These are phyloP conservation scores for Polytrichum commune DNA, from an alignment of 225 moss, liverwort and hornwort genomes.

Conservation along the genomic window DNA sequence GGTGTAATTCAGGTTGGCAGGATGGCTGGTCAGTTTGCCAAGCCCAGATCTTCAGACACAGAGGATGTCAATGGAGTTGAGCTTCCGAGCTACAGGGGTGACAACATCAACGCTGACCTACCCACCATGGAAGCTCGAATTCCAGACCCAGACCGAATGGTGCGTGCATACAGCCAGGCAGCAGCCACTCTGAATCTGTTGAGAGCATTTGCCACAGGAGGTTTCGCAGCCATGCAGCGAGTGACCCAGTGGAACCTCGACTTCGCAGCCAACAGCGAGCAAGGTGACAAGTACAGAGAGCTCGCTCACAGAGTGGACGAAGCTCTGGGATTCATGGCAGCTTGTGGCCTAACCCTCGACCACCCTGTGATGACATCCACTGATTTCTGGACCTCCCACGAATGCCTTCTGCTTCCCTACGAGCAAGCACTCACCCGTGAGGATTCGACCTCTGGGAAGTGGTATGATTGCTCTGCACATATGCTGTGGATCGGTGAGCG, in stretches of 20 bases:
- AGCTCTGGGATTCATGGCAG: slow-evolving; percentile 61
- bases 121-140: slow-evolving; percentile 51
- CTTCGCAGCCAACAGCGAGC: slow-evolving; percentile 65
- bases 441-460: slow-evolving; percentile 57
- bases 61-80: slow-evolving; percentile 59
- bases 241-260: slow-evolving; percentile 88
- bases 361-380: slow-evolving; percentile 64
- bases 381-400: slow-evolving; percentile 65
- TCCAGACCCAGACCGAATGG: slow-evolving; percentile 68
- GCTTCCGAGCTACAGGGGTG: slow-evolving; percentile 75
- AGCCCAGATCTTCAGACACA: slow-evolving; percentile 60
- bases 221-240: slow-evolving; percentile 83
- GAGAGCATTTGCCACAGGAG: slow-evolving; percentile 79
- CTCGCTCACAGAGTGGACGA: slow-evolving; percentile 61
- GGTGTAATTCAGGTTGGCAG: slow-evolving; percentile 40
- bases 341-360: slow-evolving; percentile 55
- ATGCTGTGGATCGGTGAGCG: slow-evolving; percentile 70
- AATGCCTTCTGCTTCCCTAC: slow-evolving; percentile 58
- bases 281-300: slow-evolving; percentile 48
- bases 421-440: slow-evolving; percentile 63
- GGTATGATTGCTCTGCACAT: slow-evolving; percentile 68
- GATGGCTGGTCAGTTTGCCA: slow-evolving; percentile 81
- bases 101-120: slow-evolving; percentile 67
- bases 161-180: slow-evolving; percentile 78
- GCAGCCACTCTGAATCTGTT: slow-evolving; percentile 78